These are phyloP conservation scores for Taiwanofungus camphoratus DNA, from an alignment of 1,284 basidiomycete species.

Conservation along the genomic window DNA sequence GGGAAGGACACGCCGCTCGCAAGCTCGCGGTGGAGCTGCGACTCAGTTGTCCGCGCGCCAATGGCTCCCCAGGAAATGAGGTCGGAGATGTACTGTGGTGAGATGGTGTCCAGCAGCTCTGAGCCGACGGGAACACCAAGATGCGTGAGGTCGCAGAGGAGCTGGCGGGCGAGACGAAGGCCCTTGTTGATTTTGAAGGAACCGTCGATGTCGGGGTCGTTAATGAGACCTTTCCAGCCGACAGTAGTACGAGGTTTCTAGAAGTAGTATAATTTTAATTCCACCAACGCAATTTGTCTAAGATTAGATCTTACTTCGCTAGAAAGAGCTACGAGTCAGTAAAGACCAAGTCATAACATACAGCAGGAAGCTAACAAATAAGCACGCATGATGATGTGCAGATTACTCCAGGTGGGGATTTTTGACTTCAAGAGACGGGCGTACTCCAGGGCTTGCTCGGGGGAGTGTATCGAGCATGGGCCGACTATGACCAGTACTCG, in stretches of 20 bases:
- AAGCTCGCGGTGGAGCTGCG: conserved; percentile 89
- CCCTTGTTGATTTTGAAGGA: conserved; percentile 98
- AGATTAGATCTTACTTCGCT: conserved; percentile 42
- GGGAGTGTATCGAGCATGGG: conserved; percentile 93
- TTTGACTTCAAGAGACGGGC: conserved; percentile 72
- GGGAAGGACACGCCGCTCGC: conserved; percentile 88
- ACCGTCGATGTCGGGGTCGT: conserved; percentile 90
- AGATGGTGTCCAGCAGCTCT: conserved; percentile 93
- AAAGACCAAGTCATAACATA: conserved; percentile 11
- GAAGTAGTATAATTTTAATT: conserved; percentile 10
- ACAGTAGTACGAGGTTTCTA: conserved; percentile 87
- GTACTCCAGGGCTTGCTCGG: conserved; percentile 88
- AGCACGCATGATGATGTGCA: conserved; percentile 92
- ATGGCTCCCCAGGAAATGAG: conserved; percentile 97
- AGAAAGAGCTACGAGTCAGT: conserved; percentile 8
- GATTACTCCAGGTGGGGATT: conserved; percentile 66
- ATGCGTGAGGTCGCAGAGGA: conserved; percentile 86
- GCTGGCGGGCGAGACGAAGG: conserved; percentile 78
- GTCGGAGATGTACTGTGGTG: conserved; percentile 78
- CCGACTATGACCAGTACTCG: conserved; percentile 88
- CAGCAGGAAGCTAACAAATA: conserved; percentile 70
- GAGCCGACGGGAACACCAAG: conserved; percentile 90
- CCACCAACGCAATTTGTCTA: background rate
- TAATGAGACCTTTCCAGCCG: conserved; percentile 86
- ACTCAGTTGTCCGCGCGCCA: conserved; percentile 94